Evolutionary conservation across 225 moss, liverwort and hornwort genomes (phyloP), one percentile per base, ranked within the genome.

Genomic region (Takakia lepidozioides): DNA sequence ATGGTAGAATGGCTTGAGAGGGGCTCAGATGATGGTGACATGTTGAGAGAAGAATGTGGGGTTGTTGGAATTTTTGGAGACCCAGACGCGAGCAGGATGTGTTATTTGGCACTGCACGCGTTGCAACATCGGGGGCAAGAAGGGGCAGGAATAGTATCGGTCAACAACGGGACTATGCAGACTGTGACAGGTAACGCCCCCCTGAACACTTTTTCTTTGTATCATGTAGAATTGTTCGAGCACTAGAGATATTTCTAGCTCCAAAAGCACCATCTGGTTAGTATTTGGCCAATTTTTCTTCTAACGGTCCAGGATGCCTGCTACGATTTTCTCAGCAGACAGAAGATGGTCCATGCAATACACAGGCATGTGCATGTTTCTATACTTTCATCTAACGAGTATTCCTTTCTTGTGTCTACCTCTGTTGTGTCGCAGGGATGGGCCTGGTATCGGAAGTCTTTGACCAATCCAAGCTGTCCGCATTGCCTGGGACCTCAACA

Each of bases 61-160:
- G 95, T 98, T 25, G 95, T 90, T 24, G 95, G 87, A 11, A 87
- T 98, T 25, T 87, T 84, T 5, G 95, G 95, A 9, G 90, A 90
- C 35, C 46, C 78, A 2, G 95, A 98, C 75, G 87, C 95, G 0
- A 75, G 87, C 51, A 65, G 91, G 54, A 80, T 98, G 5, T 91
- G 91, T 29, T 90, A 90, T 54, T 61, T 91, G 62, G 50, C 91
- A 13, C 69, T 98, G 32, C 95, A 98, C 43, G 90, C 95, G 5
- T 52, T 98, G 65, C 95, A 98, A 18, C 95, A 98, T 56, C 68
- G 95, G 45, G 95, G 98, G 13, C 91, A 98, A 59, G 98, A 98
- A 59, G 98, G 98, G 4, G 95, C 95, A 13, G 95, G 95, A 3
- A 95, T 95, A 22, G 90, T 90, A 25, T 80, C 95, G 1, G 84